Evolutionary conservation across 306 rosid genomes (phyloP), one percentile per base, ranked within the genome.

Genomic region (Quercus aquifolioides): DNA sequence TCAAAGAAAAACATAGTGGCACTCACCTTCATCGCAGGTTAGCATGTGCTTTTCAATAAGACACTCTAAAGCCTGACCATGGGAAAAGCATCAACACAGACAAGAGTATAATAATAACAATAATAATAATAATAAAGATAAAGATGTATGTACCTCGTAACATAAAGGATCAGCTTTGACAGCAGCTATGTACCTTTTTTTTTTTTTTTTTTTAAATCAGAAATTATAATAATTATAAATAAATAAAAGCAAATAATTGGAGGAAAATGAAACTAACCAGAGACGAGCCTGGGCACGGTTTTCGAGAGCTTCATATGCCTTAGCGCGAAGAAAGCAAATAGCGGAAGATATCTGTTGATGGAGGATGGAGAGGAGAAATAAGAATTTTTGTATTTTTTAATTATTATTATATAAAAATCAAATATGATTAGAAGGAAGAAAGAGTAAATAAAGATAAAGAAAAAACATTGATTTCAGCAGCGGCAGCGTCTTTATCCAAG

Each of bases 41-140:
- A 93, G 98, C 99, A 93, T 93, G 89, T 95, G 98, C 87, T 94
- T 95, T 76, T 95, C 94, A 85, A 93, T 74, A 35, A 95, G 98
- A 81, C 98, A 90, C 85, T 95, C 99, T 92, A 95, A 82, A 67
- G 99, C 99, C 99, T 95, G 85, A 81, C 74, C 86, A 71, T 74
- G 55, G 84, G 59, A 78, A 58, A 46, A 49, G 74, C 74, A 83
- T 77, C 35, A 73, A 49, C 38, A 35, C 74, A 54, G 46, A 3
- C 76, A 58, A 7, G 43, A 5, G 33, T n/a, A 76, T 25, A 31
- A 75, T 41, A 69, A 55, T 69, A 63, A 70, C 23, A 73, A 83
- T 72, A 43, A 55, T 18, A 79, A 38, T n/a, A 72, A 75, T 31
- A 57, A 28, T 33, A 31, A 6, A 78, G 54, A 35, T 83, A 79